These are phyloP conservation scores for Agastache rugosa DNA, from an alignment of 257 asterid species.

Conservation along the genomic window DNA sequence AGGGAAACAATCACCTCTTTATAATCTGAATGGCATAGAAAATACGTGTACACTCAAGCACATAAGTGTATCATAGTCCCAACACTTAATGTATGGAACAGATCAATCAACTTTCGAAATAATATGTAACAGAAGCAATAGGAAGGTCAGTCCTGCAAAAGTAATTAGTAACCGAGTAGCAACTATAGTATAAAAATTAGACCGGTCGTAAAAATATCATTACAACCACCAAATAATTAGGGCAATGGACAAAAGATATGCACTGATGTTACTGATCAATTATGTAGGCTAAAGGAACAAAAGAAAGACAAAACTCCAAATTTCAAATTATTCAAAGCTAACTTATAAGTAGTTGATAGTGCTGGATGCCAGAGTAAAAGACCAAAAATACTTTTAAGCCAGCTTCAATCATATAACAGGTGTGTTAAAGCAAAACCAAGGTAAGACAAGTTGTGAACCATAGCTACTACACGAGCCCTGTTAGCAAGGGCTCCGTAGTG, in stretches of 20 bases:
- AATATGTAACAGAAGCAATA: too few relatives aligned
- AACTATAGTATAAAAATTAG: neutral
- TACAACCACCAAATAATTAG: neutral
- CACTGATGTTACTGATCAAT: neutral
- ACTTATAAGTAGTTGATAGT: neutral
- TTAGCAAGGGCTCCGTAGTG: neutral
- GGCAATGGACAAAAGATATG: neutral
- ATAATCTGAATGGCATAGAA: neutral
- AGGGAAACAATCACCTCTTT: conserved; percentile 8
- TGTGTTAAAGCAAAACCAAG: neutral
- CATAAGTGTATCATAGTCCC: too few relatives aligned
- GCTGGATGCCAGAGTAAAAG: neutral
- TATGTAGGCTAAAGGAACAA: neutral
- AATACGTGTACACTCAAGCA: too few relatives aligned
- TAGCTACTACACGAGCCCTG: neutral
- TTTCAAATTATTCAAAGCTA: neutral
- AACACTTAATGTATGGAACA: too few relatives aligned
- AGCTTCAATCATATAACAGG: neutral
- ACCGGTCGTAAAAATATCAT: neutral
- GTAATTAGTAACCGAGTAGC: neutral
- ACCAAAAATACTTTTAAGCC: neutral
- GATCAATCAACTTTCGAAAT: too few relatives aligned
- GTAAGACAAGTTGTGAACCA: neutral
- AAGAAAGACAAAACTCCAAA: neutral
- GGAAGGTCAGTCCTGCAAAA: neutral